A percentile compares a stretch with the other conserved stretches of the same genome.
These are phyloP conservation scores for Corylus heterophylla DNA, from an alignment of 306 rosid species.

Conservation along the genomic window DNA sequence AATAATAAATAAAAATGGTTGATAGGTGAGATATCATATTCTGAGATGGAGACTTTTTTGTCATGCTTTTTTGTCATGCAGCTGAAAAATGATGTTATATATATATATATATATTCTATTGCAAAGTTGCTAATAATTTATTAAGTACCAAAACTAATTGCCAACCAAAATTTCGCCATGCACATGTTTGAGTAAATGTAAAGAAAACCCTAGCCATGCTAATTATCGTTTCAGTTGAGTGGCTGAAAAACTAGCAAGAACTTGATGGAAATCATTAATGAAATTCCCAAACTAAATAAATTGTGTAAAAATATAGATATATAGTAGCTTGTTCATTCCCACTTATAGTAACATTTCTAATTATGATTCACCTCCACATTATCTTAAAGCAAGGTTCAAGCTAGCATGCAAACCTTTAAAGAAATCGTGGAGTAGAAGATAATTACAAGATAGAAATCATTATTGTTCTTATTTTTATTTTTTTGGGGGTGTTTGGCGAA, in stretches of 20 bases:
- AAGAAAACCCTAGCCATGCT: not conserved
- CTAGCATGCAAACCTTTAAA: not conserved
- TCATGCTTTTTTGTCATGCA: no score
- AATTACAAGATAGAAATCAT: not conserved
- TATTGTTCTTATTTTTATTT: no score
- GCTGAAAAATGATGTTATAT: no score
- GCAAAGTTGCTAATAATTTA: not conserved
- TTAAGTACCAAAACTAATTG: no score
- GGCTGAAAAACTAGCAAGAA: not conserved
- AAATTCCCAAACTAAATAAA: no score
- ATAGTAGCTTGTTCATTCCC: no score
- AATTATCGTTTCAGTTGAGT: not conserved
- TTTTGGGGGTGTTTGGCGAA: not conserved
- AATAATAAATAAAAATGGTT: not conserved
- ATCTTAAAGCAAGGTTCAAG: not conserved
- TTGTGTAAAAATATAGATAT: no score
- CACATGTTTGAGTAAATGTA: not conserved
- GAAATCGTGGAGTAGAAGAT: slow-evolving; percentile 4
- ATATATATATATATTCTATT: not conserved
- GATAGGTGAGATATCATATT: not conserved
- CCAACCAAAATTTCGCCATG: no score
- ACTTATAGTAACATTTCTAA: no score
- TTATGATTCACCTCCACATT: no score
- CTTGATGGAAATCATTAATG: not conserved
- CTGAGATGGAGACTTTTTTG: not conserved